Conservation (phyloP, 257 asterid genomes). For the Datura wrightii region DNA sequence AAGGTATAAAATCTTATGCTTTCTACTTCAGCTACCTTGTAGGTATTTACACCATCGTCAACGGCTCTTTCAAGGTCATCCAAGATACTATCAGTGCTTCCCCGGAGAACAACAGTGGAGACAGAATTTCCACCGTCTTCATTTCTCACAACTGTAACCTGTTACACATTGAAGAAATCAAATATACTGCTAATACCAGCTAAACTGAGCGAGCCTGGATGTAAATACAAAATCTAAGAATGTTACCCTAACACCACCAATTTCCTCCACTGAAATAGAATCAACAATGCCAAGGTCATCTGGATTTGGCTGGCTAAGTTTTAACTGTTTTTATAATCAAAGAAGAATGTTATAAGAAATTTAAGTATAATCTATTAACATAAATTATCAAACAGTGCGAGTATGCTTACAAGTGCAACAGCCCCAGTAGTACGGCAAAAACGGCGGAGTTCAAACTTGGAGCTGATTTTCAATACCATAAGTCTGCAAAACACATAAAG, state of each 20-base stretch:
- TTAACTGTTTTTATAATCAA: conserved; percentile 64
- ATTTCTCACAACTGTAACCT: conserved; percentile 96
- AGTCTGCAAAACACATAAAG: conserved; percentile 62
- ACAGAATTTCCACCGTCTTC: conserved; percentile 98
- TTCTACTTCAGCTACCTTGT: conserved; percentile 60
- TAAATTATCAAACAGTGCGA: not conserved
- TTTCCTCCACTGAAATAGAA: conserved; percentile 93
- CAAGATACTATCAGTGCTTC: conserved; percentile 93
- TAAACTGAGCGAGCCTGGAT: not conserved
- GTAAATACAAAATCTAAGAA: conserved; percentile 28
- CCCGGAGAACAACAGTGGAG: conserved; percentile 87
- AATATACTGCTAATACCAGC: conserved; percentile 9
- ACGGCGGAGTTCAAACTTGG: conserved; percentile 92
- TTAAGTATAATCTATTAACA: conserved; percentile 21
- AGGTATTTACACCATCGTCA: conserved; percentile 93
- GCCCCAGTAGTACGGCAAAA: conserved; percentile 97
- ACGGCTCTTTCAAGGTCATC: conserved; percentile 98
- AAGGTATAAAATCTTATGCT: not conserved
- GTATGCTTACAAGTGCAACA: conserved; percentile 76
- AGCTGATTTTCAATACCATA: conserved; percentile 90
- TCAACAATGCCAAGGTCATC: conserved; percentile 98
- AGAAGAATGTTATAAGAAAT: conserved; percentile 38
- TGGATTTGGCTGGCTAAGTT: conserved; percentile 82
- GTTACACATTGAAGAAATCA: conserved; percentile 26
- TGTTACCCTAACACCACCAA: conserved; percentile 95